Conservation (phyloP, 176 grass and related monocot genomes). For the Oryza meyeriana region DNA sequence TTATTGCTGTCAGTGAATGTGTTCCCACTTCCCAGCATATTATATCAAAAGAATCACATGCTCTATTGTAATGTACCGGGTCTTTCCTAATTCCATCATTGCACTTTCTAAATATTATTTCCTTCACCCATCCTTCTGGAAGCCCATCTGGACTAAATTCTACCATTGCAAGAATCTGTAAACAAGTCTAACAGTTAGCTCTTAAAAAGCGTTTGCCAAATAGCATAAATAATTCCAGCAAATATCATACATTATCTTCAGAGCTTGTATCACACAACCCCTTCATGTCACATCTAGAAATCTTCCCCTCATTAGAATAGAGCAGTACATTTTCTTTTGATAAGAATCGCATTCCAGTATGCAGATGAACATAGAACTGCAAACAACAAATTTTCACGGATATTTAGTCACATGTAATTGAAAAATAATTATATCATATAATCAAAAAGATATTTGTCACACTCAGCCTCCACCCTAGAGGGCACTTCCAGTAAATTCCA, state of each 20-base stretch:
- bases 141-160: conserved; percentile 59
- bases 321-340: conserved; percentile 51
- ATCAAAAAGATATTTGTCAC: neutral
- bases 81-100: conserved; percentile 55
- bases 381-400: neutral
- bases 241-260: conserved; percentile 37
- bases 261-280: conserved; percentile 36
- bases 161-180: conserved; percentile 48
- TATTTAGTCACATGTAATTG: neutral
- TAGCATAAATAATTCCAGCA: conserved; percentile 19
- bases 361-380: conserved; percentile 48
- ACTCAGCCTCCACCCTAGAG: neutral
- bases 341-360: conserved; percentile 39
- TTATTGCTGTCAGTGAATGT: neutral
- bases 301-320: conserved; percentile 32
- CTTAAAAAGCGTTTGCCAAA: neutral
- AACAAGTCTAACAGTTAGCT: conserved; percentile 16
- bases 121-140: conserved; percentile 59
- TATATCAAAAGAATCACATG: neutral
- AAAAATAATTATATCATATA: neutral
- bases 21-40: neutral
- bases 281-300: conserved; percentile 31
- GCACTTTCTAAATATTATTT: conserved; percentile 47
- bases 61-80: conserved; percentile 27
- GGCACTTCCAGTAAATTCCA: neutral